Percentiles rank a stretch among this genome's conserved stretches.
Evolutionary conservation across 2,329 filamentous ascomycete species (phyloP).

Genomic region (Seiridium unicorne): DNA sequence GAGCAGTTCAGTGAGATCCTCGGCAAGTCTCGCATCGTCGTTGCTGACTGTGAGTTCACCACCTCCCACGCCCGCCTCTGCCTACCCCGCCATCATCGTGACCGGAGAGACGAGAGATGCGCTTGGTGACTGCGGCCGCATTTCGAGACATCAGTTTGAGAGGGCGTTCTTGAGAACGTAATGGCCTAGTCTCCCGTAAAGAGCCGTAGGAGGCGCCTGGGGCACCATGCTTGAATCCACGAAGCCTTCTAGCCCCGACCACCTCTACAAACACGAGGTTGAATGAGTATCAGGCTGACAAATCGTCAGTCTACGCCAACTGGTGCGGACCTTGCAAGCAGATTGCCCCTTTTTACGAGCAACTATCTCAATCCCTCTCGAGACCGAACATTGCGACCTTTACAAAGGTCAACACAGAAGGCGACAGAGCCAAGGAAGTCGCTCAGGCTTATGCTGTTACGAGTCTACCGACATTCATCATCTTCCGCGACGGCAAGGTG

Average conservation of each 20-base stretch:
- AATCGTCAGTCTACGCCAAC: slow-evolving; percentile 72
- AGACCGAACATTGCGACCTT: slow-evolving; percentile 75
- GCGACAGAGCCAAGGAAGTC: slow-evolving; percentile 63
- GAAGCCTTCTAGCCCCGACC: neutral
- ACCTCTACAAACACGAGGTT: too few species aligned
- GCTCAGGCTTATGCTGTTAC: slow-evolving; percentile 71
- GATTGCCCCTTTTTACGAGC: slow-evolving; percentile 80
- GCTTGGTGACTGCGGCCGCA: too few species aligned
- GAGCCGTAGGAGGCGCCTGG: too few species aligned
- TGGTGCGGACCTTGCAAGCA: slow-evolving; percentile 83
- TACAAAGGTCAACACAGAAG: slow-evolving; percentile 81
- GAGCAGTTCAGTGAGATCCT: slow-evolving; percentile 69
- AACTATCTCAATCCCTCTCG: slow-evolving; percentile 69
- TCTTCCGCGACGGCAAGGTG: slow-evolving; percentile 72
- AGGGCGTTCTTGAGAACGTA: too few species aligned
- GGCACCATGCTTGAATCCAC: too few species aligned
- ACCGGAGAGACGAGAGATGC: too few species aligned
- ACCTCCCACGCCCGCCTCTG: slow-evolving; percentile 2
- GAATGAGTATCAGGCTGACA: neutral
- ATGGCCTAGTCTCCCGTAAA: too few species aligned
- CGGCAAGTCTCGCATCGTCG: slow-evolving; percentile 72
- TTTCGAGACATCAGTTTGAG: too few species aligned
- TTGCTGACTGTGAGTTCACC: slow-evolving; percentile 76
- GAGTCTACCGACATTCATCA: slow-evolving; percentile 85
- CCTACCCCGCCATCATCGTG: slow-evolving; percentile 26